Conservation (phyloP, 2,329 filamentous ascomycete species). For the Epichloe elymi region DNA sequence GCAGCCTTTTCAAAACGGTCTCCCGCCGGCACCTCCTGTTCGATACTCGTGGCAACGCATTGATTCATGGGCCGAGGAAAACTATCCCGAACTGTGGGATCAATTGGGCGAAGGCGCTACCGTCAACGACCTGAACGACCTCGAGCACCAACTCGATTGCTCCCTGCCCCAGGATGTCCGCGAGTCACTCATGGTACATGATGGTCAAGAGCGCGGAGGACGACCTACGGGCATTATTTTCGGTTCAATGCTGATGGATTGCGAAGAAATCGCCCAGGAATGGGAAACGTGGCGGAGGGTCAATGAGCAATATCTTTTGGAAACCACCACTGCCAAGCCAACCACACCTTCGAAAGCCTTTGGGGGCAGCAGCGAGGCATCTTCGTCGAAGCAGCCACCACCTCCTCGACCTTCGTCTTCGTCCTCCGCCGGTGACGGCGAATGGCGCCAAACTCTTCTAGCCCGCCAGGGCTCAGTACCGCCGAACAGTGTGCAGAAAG, state of each 20-base stretch:
- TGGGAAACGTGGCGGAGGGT: slow-evolving; percentile 95
- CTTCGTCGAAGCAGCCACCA: slow-evolving; percentile 45
- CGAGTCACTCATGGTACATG: slow-evolving; percentile 80
- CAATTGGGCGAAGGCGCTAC: slow-evolving; percentile 89
- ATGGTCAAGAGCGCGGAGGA: slow-evolving; percentile 93
- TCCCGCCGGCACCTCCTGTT: slow-evolving; percentile 79
- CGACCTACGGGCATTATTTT: slow-evolving; percentile 87
- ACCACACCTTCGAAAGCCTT: slow-evolving; percentile 58
- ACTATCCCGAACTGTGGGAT: slow-evolving; percentile 89
- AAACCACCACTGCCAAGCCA: slow-evolving; percentile 43
- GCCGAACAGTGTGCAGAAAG: slow-evolving; percentile 73
- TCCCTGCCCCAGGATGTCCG: slow-evolving; percentile 86
- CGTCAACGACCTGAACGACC: slow-evolving; percentile 86
- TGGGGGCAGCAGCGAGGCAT: slow-evolving; percentile 51
- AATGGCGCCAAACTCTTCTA: slow-evolving; percentile 75
- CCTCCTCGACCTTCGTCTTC: slow-evolving; percentile 22
- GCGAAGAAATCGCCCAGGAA: slow-evolving; percentile 94
- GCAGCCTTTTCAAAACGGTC: slow-evolving; percentile 87
- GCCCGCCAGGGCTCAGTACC: slow-evolving; percentile 81
- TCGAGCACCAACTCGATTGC: slow-evolving; percentile 92
- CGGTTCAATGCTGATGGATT: slow-evolving; percentile 88
- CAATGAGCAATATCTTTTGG: slow-evolving; percentile 73
- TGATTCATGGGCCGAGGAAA: slow-evolving; percentile 83
- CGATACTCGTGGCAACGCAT: slow-evolving; percentile 88
- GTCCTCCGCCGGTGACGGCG: slow-evolving; percentile 36